phyloP scores from a whole-genome alignment of 1,139 yeast genomes.

The Suhomyces atakaporum region DNA sequence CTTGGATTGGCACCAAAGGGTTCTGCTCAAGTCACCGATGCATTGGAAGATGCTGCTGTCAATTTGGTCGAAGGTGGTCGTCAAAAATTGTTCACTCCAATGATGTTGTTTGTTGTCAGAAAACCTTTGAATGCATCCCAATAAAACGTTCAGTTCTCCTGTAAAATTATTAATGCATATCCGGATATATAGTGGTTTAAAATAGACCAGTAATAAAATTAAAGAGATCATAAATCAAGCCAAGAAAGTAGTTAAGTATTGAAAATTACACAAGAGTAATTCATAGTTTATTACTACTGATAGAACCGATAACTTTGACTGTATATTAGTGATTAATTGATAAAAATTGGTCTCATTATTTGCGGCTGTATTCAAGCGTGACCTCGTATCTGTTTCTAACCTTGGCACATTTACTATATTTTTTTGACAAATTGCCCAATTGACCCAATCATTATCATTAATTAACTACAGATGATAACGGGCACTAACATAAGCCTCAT shows the following conservation, averaged over 20 bases:
- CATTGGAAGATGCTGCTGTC: conserved; percentile 96
- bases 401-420: no score
- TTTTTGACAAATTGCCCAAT: no score
- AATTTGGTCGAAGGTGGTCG: conserved; percentile 93
- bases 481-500: no score
- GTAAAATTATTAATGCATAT: conserved; percentile 15
- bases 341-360: no score
- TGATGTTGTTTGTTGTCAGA: conserved; percentile 87
- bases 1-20: conserved; percentile 93
- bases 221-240: background rate
- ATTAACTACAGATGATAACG: no score
- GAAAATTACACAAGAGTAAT: no score
- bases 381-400: no score
- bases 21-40: conserved; percentile 84
- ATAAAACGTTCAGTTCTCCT: conserved; percentile 5
- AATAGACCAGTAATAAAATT: background rate
- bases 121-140: conserved; percentile 53
- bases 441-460: no score
- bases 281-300: no score
- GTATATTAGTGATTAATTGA: no score
- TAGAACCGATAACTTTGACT: no score
- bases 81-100: conserved; percentile 88
- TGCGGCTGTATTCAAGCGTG: no score
- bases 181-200: background rate
- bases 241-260: background rate